Evolutionary conservation across 2,329 filamentous ascomycete genomes (phyloP).

Genomic region (Hirsutella rhossiliensis): DNA sequence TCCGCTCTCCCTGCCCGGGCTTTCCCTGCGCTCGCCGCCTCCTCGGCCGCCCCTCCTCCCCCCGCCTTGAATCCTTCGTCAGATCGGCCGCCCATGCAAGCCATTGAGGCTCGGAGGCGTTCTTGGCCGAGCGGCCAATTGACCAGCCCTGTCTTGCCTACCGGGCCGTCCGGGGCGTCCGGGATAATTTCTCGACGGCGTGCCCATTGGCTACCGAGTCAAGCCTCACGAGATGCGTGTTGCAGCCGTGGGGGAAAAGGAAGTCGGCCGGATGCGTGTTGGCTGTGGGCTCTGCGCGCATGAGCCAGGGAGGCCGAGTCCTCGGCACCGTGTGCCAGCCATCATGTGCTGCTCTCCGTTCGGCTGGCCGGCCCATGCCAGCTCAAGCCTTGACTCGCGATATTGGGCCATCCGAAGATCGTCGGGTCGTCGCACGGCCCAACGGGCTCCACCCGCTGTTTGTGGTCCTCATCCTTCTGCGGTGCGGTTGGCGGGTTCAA

Average conservation of each 20-base stretch:
- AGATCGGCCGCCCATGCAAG: too few relatives aligned
- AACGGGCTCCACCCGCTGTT: neutral
- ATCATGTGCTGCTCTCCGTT: neutral
- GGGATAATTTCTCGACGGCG: neutral
- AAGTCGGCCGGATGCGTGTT: neutral
- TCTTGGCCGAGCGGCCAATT: neutral
- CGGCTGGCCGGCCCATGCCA: neutral
- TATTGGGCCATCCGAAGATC: neutral
- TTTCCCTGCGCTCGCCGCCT: too few relatives aligned
- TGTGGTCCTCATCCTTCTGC: neutral
- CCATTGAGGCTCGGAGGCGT: too few relatives aligned
- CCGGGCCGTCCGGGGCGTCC: neutral
- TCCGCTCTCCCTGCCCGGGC: too few relatives aligned
- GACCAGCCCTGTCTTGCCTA: neutral
- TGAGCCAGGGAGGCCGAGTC: neutral
- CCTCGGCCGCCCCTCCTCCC: too few relatives aligned
- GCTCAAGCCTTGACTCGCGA: neutral
- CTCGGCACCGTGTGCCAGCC: too few relatives aligned
- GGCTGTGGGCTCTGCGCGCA: too few relatives aligned
- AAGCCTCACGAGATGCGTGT: neutral
- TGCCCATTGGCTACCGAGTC: neutral
- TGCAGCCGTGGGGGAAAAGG: neutral
- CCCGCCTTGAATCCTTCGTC: too few relatives aligned
- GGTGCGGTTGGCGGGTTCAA: neutral
- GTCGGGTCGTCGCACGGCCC: neutral